These are phyloP conservation scores for Kluyveromyces lactis DNA, from an alignment of 805 yeast species.

Conservation along the genomic window DNA sequence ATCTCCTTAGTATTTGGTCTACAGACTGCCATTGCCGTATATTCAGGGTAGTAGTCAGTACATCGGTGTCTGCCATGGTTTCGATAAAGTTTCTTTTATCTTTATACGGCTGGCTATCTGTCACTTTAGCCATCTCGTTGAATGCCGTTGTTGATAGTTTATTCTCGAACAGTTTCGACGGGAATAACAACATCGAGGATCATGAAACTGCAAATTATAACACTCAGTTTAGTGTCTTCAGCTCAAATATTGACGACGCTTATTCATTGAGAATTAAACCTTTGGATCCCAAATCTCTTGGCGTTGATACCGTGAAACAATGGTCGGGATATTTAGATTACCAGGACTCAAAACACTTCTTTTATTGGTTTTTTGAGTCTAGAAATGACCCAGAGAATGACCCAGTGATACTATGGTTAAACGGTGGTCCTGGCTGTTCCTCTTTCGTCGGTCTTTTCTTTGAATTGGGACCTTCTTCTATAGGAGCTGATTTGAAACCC, in stretches of 20 bases:
- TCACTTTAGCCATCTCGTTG: not conserved
- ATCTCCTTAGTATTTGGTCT: too few relatives aligned
- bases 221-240: constrained; percentile 2
- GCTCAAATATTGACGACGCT: constrained; percentile 11
- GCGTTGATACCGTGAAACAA: constrained; percentile 74
- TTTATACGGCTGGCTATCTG: not conserved
- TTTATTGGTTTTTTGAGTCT: constrained; percentile 90
- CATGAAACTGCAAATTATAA: not conserved
- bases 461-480: constrained; percentile 83
- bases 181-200: not conserved
- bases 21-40: too few relatives aligned
- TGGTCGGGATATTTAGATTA: constrained; percentile 79
- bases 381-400: constrained; percentile 80
- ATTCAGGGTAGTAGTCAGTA: too few relatives aligned
- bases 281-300: constrained; percentile 36
- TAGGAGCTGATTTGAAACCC: constrained; percentile 59
- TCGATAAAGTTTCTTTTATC: not conserved
- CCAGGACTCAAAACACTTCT: constrained; percentile 72
- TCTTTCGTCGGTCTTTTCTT: constrained; percentile 84
- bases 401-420: constrained; percentile 81
- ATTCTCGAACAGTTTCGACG: not conserved
- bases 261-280: constrained; percentile 20
- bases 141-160: not conserved
- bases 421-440: constrained; percentile 97
- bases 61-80: not conserved